phyloP scores from a whole-genome alignment of 2,329 filamentous ascomycete species.

The Ceratocystis colombiana region DNA sequence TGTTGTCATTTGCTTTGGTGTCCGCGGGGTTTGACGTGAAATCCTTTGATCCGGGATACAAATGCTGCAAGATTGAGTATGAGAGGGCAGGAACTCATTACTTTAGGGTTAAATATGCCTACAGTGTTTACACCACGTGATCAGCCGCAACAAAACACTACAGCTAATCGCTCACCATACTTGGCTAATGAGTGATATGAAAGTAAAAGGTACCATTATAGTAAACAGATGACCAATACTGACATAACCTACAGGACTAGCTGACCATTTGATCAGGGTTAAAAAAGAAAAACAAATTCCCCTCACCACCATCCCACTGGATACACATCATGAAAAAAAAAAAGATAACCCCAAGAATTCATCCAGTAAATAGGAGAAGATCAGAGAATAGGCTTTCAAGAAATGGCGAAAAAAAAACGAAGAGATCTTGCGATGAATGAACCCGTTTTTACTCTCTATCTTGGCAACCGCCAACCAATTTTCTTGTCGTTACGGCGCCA shows the following conservation, averaged over 20 bases:
- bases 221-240: no score
- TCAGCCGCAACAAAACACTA: no score
- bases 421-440: constrained; percentile 11
- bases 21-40: not conserved
- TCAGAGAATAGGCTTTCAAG: constrained; percentile 2
- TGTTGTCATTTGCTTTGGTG: not conserved
- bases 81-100: not conserved
- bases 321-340: not conserved
- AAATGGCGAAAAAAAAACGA: not conserved
- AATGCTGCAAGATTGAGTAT: not conserved
- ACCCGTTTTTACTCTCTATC: constrained; percentile 13
- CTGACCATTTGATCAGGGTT: no score
- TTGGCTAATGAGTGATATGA: no score
- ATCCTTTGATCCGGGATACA: not conserved
- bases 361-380: not conserved
- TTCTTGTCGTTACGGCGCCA: not conserved
- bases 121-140: not conserved
- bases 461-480: constrained; percentile 3
- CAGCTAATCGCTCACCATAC: no score
- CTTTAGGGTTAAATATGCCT: not conserved
- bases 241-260: no score
- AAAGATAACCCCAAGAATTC: not conserved
- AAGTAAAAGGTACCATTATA: no score
- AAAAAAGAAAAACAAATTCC: no score
- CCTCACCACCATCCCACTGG: not conserved